Percentiles rank a stretch among this genome's conserved stretches.
Evolutionary conservation across 805 yeast species (phyloP).

Genomic region (Zygoascus biomembranicola): DNA sequence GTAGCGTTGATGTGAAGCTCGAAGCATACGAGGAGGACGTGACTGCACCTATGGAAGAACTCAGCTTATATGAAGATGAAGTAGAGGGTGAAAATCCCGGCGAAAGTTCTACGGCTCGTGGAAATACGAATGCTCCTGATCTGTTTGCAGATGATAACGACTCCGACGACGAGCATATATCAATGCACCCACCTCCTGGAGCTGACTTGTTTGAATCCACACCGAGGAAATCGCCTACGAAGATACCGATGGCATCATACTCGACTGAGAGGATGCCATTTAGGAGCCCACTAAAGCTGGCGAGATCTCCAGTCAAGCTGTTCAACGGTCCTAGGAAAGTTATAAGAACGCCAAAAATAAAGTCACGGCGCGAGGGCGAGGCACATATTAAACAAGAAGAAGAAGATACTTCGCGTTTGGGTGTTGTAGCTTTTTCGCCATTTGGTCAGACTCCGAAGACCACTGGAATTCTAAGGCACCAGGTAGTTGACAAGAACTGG

Average conservation of each 20-base stretch:
- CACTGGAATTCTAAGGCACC: conserved; percentile 21
- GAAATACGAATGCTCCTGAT: neutral
- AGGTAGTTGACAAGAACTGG: conserved; percentile 29
- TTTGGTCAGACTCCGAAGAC: neutral
- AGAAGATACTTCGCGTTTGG: neutral
- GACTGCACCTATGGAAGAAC: conserved; percentile 9
- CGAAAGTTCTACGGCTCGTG: neutral
- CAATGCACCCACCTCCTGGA: neutral
- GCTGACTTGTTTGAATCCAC: neutral
- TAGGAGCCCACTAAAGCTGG: neutral
- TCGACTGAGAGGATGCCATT: neutral
- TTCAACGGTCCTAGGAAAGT: neutral
- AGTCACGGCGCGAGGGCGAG: neutral
- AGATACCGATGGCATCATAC: neutral
- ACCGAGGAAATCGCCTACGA: neutral
- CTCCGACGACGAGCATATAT: neutral
- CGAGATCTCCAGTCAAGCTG: neutral
- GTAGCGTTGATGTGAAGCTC: conserved; percentile 59
- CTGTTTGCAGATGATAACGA: neutral
- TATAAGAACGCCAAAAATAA: neutral
- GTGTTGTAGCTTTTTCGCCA: neutral
- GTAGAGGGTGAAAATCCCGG: neutral
- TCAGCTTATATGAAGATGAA: conserved; percentile 4
- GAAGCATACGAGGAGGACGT: conserved; percentile 40
- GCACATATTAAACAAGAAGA: neutral